phyloP scores from a whole-genome alignment of 768 basidiomycete genomes.

The Naematelia aurantialba region DNA sequence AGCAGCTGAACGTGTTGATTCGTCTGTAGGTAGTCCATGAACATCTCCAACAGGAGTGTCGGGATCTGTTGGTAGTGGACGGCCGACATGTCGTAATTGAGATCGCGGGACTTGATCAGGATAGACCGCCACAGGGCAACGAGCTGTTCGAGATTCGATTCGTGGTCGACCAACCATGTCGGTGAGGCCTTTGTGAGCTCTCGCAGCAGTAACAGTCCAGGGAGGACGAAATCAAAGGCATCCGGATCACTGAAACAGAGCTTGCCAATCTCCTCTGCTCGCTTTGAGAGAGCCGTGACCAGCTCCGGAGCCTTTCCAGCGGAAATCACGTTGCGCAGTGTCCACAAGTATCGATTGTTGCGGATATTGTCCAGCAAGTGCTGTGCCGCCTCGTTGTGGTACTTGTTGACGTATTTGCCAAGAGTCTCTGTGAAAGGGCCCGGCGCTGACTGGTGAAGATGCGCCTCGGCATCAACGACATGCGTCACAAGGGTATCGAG shows the following conservation, averaged over 20 bases:
- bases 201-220: slow-evolving; percentile 69
- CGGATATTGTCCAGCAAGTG: slow-evolving; percentile 78
- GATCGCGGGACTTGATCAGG: slow-evolving; percentile 31
- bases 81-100: slow-evolving; percentile 34
- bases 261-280: slow-evolving; percentile 48
- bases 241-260: slow-evolving; percentile 47
- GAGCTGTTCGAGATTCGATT: slow-evolving; percentile 64
- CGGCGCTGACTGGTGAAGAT: slow-evolving; percentile 80
- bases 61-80: slow-evolving; percentile 50
- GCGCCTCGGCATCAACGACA: slow-evolving; percentile 85
- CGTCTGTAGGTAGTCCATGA: slow-evolving; percentile 60
- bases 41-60: slow-evolving; percentile 67
- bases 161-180: slow-evolving; percentile 65
- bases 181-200: slow-evolving; percentile 69
- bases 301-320: slow-evolving; percentile 70
- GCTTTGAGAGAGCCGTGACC: slow-evolving; percentile 48
- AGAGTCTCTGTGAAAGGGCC: slow-evolving; percentile 92
- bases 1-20: slow-evolving; percentile 79
- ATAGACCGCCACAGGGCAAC: slow-evolving; percentile 66
- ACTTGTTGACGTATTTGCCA: slow-evolving; percentile 85
- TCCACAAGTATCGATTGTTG: slow-evolving; percentile 73
- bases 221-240: slow-evolving; percentile 59
- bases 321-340: slow-evolving; percentile 75
- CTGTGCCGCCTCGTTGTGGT: slow-evolving; percentile 76
- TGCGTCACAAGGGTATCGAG: slow-evolving; percentile 79